Conservation (phyloP, 1,139 yeast genomes). For the Kurtzmaniella quercitrusa region DNA sequence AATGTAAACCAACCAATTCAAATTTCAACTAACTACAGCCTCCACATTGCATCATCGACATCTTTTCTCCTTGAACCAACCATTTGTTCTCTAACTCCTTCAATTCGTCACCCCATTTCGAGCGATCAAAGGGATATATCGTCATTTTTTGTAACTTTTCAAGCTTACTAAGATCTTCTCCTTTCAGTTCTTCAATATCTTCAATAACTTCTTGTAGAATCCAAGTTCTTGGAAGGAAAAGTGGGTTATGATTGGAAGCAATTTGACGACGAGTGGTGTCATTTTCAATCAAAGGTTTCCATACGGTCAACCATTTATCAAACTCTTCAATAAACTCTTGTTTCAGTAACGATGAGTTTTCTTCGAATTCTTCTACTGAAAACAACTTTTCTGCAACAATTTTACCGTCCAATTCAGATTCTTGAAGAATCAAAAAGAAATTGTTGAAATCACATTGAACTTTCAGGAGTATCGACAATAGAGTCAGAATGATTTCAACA, state of each 20-base stretch:
- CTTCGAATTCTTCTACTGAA: constrained; percentile 20
- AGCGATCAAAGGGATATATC: constrained; percentile 53
- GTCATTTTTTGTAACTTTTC: constrained; percentile 60
- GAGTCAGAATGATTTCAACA: constrained; percentile 50
- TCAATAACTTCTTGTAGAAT: constrained; percentile 78
- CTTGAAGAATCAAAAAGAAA: constrained; percentile 66
- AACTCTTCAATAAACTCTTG: constrained; percentile 30
- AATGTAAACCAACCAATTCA: neutral
- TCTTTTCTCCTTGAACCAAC: constrained; percentile 44
- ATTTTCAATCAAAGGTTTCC: constrained; percentile 28
- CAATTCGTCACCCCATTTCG: constrained; percentile 61
- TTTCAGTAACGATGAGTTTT: constrained; percentile 21
- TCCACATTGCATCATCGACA: constrained; percentile 59
- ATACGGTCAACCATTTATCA: constrained; percentile 34
- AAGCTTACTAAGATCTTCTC: constrained; percentile 36
- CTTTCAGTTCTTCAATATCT: constrained; percentile 35
- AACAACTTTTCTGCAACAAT: constrained; percentile 32
- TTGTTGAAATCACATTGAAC: constrained; percentile 75
- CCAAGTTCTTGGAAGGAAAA: constrained; percentile 83
- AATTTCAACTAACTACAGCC: constrained; percentile 49
- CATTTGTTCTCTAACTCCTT: constrained; percentile 55
- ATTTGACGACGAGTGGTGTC: constrained; percentile 10
- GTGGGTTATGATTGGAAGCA: constrained; percentile 60
- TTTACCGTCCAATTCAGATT: constrained; percentile 15
- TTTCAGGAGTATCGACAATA: constrained; percentile 58